Base-by-base conservation (phyloP, 1,139 yeast genomes). In the Taiozyma onychis region DNA sequence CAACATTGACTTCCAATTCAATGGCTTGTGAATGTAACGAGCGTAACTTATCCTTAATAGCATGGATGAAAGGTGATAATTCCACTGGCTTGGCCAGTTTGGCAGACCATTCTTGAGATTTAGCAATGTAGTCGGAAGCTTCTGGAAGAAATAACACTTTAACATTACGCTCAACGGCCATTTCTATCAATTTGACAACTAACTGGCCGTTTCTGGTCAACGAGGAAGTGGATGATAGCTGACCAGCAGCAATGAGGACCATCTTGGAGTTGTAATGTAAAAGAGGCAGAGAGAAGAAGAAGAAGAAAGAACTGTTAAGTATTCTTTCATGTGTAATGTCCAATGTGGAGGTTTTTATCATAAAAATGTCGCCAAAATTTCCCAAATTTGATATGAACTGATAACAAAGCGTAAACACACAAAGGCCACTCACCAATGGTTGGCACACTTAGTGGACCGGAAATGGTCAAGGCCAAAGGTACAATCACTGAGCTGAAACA, bases 121-220 rank as follows among this genome's bases (percentile, higher is more conserved):
- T 73, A 4, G 96, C 85, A 43, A 93, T 76, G 65, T 89, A 93
- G 63, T 93, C 98, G 1, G 93, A 77, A 0, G 98, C 98, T 65
- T 93, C 99, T 1, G 98, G 98, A 43, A 93, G 75, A 63, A 91
- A 90, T 10, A 91, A 73, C 4, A 88, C 80, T 53, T 76, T 71
- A 11, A 85, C 89, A 4, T 83, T 75, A 11, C 74, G 64, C 9
- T 68, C 67, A 0, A 86, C 75, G 0, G 97, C 96, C 49, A 73
- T 69, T n/a, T 71, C 66, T 30, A 90, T 80, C 39, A 90, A 71
- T 45, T 73, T 72, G 18, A 76, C 73, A 0, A 84, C 93, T 1
- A 74, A 69, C 10, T 69, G 62, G 14, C 88, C 83, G 58, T 93
- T 93, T 28, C 73, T 72, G 2, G 69, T 59, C 26, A 88, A 68